Percentiles rank a stretch among this genome's conserved stretches.
Evolutionary conservation across 2,329 filamentous ascomycete genomes (phyloP).

Genomic region (Venturia oleaginea): DNA sequence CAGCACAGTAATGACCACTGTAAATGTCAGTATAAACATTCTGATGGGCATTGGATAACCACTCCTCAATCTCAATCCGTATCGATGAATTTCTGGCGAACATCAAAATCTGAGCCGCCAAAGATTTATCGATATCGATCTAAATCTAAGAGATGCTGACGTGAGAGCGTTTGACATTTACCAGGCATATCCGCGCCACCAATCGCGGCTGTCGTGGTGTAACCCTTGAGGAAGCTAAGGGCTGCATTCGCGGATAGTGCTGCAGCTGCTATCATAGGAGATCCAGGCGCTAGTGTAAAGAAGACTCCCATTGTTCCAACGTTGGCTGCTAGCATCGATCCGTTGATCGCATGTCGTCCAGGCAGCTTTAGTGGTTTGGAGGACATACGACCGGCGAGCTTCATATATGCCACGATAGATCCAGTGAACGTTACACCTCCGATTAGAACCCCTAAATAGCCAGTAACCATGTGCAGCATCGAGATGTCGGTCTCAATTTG

Average conservation of each 20-base stretch:
- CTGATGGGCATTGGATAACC: neutral
- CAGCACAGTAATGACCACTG: constrained; percentile 79
- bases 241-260: constrained; percentile 68
- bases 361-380: constrained; percentile 65
- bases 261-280: constrained; percentile 67
- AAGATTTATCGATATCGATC: constrained; percentile 20
- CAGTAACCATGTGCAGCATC: constrained; percentile 74
- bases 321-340: constrained; percentile 64
- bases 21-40: constrained; percentile 20
- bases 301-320: constrained; percentile 78
- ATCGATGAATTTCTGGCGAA: neutral
- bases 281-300: constrained; percentile 69
- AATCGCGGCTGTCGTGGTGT: constrained; percentile 78
- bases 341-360: constrained; percentile 68
- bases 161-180: neutral
- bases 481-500: constrained; percentile 57
- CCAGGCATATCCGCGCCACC: constrained; percentile 81
- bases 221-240: constrained; percentile 77
- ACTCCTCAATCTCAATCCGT: neutral
- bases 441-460: constrained; percentile 78
- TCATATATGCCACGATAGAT: constrained; percentile 81
- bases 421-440: constrained; percentile 84
- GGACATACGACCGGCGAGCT: constrained; percentile 73
- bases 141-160: neutral
- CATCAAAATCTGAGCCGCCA: constrained; percentile 18